Conservation (phyloP, 441 rosid species). For the Theobroma grandiflorum region DNA sequence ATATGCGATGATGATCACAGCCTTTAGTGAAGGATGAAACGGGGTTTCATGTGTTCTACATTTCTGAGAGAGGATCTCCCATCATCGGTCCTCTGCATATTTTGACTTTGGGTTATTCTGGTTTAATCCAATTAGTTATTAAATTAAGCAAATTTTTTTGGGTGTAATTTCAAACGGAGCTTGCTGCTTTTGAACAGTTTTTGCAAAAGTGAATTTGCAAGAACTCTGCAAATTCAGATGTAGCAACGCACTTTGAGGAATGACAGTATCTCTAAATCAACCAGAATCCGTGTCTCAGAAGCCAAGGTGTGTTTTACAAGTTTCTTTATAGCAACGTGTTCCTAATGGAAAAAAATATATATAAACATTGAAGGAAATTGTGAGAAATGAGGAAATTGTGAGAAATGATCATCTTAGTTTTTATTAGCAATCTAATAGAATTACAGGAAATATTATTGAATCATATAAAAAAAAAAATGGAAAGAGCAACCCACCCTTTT, state of each 20-base stretch:
- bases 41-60: slow-evolving; percentile 24
- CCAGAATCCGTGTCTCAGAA: not conserved
- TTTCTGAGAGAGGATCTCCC: slow-evolving; percentile 42
- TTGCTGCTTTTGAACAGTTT: slow-evolving; percentile 2
- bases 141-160: not conserved
- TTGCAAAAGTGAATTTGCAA: slow-evolving; percentile 20
- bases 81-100: slow-evolving; percentile 25
- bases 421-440: not conserved
- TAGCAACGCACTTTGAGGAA: not conserved
- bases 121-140: slow-evolving; percentile 33
- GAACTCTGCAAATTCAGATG: not conserved
- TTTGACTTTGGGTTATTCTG: slow-evolving; percentile 32
- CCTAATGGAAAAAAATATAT: too few relatives aligned
- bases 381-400: too few relatives aligned
- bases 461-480: not conserved
- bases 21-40: not conserved
- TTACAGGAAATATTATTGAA: not conserved
- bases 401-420: too few relatives aligned
- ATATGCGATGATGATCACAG: slow-evolving; percentile 5
- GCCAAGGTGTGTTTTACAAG: too few relatives aligned
- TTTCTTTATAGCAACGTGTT: too few relatives aligned
- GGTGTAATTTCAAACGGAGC: not conserved
- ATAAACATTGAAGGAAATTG: too few relatives aligned
- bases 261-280: not conserved
- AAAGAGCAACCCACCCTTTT: not conserved